These are phyloP conservation scores for Rhododendron williamsianum DNA, from an alignment of 148 eudicot species.

Conservation along the genomic window DNA sequence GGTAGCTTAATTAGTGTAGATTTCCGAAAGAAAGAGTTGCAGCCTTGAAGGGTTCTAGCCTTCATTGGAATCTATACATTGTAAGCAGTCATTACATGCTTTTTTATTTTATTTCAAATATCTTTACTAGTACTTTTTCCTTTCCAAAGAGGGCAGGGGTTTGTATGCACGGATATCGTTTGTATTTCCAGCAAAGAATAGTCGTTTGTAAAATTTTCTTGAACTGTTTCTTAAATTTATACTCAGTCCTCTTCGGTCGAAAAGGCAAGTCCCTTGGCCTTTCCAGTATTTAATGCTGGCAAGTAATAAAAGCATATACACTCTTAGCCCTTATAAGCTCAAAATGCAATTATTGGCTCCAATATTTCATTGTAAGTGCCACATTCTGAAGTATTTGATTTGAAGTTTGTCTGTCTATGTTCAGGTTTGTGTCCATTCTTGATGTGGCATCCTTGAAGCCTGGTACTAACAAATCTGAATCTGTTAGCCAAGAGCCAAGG, in stretches of 20 bases:
- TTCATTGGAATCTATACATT: neutral
- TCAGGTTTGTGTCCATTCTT: slow-evolving; percentile 84
- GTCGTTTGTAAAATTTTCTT: neutral
- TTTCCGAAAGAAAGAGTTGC: neutral
- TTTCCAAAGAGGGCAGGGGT: neutral
- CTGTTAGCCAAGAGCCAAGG: slow-evolving; percentile 20
- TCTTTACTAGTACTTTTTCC: neutral
- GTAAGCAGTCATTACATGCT: neutral
- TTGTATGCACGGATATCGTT: neutral
- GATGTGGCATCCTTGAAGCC: slow-evolving; percentile 91
- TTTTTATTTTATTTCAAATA: neutral
- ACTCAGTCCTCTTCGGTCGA: neutral
- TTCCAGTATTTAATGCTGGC: neutral
- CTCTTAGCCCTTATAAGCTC: neutral
- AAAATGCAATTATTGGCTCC: neutral
- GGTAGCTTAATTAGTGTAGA: neutral
- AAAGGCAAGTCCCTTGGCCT: neutral
- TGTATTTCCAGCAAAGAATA: neutral
- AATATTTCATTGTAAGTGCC: neutral
- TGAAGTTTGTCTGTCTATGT: slow-evolving; percentile 6
- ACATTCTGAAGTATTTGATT: neutral
- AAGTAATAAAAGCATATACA: neutral
- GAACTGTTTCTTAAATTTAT: neutral
- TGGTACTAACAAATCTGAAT: slow-evolving; percentile 44
- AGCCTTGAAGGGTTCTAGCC: neutral